Base-by-base conservation (phyloP, 2,329 filamentous ascomycete genomes). In the Fusarium foetens region DNA sequence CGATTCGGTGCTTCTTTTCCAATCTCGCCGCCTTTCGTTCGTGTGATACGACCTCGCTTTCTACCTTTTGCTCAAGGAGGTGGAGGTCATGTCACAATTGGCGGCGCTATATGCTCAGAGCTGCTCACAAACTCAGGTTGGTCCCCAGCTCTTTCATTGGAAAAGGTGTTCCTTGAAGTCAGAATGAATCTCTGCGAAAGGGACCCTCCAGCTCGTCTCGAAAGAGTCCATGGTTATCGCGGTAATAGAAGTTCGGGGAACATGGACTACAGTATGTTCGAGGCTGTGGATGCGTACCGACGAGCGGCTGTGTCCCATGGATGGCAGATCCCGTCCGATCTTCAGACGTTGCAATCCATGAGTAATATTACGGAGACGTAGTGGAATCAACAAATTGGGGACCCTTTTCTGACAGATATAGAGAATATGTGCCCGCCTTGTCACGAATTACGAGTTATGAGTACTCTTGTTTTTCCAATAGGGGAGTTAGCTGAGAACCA, bases 101-200 rank as follows among this genome's bases (percentile, higher is more conserved):
- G 95, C 29, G 95, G 95, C 3, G 93, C 94, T 3, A 89, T 98
- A 82, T 90, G 89, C 80, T 95, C 97, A 90, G 91, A 96, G 80
- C 86, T 96, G 8, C 86, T 97, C 69, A 97, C 94, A 2, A 94
- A 91, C 79, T 89, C 89, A 11, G 95, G 94, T 31, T 98, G 95
- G 95, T 90, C 87, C 27, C 90, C 92, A 0, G 90, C 88, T 2
- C 89, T 87, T 55, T 90, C 88, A 23, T 90, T 97, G 72, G 94
- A 97, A 79, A 92, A 90, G 57, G 90, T 97, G 6, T 83, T 98
- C 19, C 80, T 97, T 31, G 93, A 97, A 79, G 91, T 98, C 29
- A 91, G 93, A 27, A 83, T 97, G 82, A 93, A 93, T 0, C 88
- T 97, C 19, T 89, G 86, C 60, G 91, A 87, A 53, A 83, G 84